A percentile compares a stretch with the other conserved stretches of the same genome.
Evolutionary conservation across 2,329 filamentous ascomycete genomes (phyloP).

Genomic region (Pseudogymnoascus sp.): DNA sequence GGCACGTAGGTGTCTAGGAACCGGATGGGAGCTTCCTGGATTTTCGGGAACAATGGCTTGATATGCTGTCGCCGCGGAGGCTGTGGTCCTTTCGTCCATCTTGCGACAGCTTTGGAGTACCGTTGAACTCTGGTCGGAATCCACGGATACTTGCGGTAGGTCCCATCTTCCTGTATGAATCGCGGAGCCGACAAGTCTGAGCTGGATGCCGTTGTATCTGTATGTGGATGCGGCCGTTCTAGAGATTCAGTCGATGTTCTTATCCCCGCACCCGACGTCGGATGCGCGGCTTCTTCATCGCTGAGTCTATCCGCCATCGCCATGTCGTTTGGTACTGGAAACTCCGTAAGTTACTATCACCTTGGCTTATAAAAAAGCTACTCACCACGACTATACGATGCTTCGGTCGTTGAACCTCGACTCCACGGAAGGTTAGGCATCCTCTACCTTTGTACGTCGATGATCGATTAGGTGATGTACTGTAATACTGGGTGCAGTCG

Average conservation of each 20-base stretch:
- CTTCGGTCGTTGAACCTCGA: neutral
- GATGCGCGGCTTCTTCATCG: constrained; percentile 20
- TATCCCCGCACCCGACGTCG: constrained; percentile 13
- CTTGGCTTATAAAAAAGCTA: neutral
- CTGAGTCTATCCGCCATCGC: constrained; percentile 6
- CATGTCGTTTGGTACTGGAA: neutral
- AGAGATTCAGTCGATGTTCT: constrained; percentile 12
- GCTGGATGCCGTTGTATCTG: neutral
- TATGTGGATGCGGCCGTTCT: neutral
- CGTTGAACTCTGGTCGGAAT: constrained; percentile 49
- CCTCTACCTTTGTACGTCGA: neutral
- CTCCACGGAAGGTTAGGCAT: neutral
- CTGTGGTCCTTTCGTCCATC: constrained; percentile 50
- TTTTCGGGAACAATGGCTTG: constrained; percentile 51
- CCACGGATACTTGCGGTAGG: constrained; percentile 44
- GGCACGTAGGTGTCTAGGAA: constrained; percentile 57
- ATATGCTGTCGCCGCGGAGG: constrained; percentile 45
- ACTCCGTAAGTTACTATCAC: neutral
- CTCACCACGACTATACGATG: constrained; percentile 7
- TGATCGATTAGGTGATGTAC: neutral
- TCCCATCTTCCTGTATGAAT: constrained; percentile 49
- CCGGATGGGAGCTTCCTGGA: constrained; percentile 60
- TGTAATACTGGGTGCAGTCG: neutral
- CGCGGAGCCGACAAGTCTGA: constrained; percentile 36
- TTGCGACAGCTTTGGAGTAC: constrained; percentile 33